These are phyloP conservation scores for Suhomyces faveliae DNA, from an alignment of 805 yeast species.

Conservation along the genomic window DNA sequence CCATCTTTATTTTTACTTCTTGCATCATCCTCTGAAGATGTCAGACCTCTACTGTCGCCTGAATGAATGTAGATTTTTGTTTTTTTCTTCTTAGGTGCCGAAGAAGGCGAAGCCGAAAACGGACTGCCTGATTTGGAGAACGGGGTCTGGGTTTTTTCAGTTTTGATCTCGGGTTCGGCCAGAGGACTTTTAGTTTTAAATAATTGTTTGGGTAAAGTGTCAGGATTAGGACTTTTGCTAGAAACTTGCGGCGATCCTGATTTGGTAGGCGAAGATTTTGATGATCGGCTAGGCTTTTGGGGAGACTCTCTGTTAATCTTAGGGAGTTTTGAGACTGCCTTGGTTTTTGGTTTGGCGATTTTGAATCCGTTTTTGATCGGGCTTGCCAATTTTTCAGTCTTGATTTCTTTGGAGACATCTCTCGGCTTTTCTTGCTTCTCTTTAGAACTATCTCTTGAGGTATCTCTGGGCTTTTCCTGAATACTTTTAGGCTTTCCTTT, in stretches of 20 bases:
- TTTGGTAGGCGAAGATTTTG: not conserved
- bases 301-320: not conserved
- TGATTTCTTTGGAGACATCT: too few species aligned
- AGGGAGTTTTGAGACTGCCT: not conserved
- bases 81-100: slow-evolving; percentile 22
- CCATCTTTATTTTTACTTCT: slow-evolving; percentile 1
- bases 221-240: slow-evolving; percentile 1
- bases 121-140: slow-evolving; percentile 20
- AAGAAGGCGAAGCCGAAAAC: slow-evolving; percentile 12
- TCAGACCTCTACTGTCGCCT: slow-evolving; percentile 11
- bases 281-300: not conserved
- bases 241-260: not conserved
- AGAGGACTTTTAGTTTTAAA: slow-evolving; percentile 10
- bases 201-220: not conserved
- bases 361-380: not conserved
- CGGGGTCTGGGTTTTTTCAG: slow-evolving; percentile 12
- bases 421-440: too few species aligned
- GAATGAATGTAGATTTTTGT: slow-evolving; percentile 29
- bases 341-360: not conserved
- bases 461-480: too few species aligned
- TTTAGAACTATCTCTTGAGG: not conserved
- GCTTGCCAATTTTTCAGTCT: too few species aligned
- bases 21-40: slow-evolving; percentile 8
- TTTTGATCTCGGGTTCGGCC: slow-evolving; percentile 12
- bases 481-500: too few species aligned